Base-by-base conservation (phyloP, 2,329 filamentous ascomycete genomes). In the Geosmithia flava region DNA sequence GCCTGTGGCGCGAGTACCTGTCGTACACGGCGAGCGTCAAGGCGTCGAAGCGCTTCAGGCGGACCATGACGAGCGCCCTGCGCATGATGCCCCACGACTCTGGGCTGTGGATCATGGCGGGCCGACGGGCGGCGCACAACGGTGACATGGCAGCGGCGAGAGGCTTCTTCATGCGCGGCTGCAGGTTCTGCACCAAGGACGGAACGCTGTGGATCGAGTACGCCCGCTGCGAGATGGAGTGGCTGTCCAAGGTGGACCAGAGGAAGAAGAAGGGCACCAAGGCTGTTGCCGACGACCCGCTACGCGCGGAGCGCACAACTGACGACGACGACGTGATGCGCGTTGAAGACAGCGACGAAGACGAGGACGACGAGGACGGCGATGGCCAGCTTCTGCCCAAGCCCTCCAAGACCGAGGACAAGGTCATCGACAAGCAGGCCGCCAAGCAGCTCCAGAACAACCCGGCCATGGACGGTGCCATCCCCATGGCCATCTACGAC, bases 401-500 rank as follows among this genome's bases (percentile, higher is more conserved):
- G 43, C 59, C 64, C 56, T 65, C 67, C 48, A 63, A 63, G 27
- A 59, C 57, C 30, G 61, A 68, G 42, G 58, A 59, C 50, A 66
- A 64, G 53, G 74, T 73, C 41, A 69, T 75, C 45, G 64, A 71
- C 53, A 66, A 72, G 49, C 63, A 71, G 48, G 65, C 67, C 1
- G 62, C 66, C 3, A 59, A 66, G 54, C 69, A 71, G 48, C 68
- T 95, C 53, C 72, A 84, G 58, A 80, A 79, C 49, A 91, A 89
- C 45, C 89, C 91, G 3, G 88, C 88, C 10, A 74, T 96, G 53
- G 87, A 85, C 51, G 93, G 93, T n/a, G 93, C 88, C 16, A 95
- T 98, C 55, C 90, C 93, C 2, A 77, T 89, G 49, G 89, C 91
- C 40, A 87, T 98, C 45, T 96, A 95, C 59, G 88, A 95, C 58